Percentiles rank a stretch among this genome's conserved stretches.
These are phyloP conservation scores for Wallacemonas collosoma DNA, from an alignment of 208 protist species.

Conservation along the genomic window DNA sequence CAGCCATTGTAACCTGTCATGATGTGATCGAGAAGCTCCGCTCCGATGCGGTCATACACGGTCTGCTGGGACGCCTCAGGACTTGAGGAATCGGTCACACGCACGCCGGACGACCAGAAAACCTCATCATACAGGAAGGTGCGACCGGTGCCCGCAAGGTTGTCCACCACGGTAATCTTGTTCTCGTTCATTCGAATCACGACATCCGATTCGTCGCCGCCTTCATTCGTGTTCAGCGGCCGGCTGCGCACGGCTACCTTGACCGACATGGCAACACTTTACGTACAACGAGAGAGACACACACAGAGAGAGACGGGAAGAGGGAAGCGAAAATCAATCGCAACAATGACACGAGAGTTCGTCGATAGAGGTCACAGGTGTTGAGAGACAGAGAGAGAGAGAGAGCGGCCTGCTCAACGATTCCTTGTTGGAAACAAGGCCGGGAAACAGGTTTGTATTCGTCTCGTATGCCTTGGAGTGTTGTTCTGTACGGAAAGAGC, in stretches of 20 bases:
- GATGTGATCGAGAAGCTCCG: slow-evolving; percentile 57
- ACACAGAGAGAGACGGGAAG: slow-evolving; percentile 5
- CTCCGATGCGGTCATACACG: slow-evolving; percentile 66
- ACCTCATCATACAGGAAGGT: slow-evolving; percentile 77
- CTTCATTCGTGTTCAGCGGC: slow-evolving; percentile 64
- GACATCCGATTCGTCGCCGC: slow-evolving; percentile 35
- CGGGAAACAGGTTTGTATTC: no score
- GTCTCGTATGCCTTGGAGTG: no score
- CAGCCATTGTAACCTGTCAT: slow-evolving; percentile 87
- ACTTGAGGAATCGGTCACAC: slow-evolving; percentile 36
- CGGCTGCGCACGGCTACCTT: slow-evolving; percentile 79
- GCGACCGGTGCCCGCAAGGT: slow-evolving; percentile 31
- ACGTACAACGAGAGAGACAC: neutral
- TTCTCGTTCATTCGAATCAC: slow-evolving; percentile 76
- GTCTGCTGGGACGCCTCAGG: slow-evolving; percentile 55
- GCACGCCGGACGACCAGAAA: slow-evolving; percentile 57
- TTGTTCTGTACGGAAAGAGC: no score
- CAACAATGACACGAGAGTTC: slow-evolving; percentile 7
- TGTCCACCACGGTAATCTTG: slow-evolving; percentile 47
- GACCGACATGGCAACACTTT: slow-evolving; percentile 50
- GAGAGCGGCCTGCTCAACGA: no score
- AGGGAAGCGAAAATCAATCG: slow-evolving; percentile 1
- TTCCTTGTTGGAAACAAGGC: no score
- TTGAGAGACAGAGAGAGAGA: no score
- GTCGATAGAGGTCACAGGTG: no score